These are phyloP conservation scores for Didymella keratinophila DNA, from an alignment of 2,329 filamentous ascomycete species.

Conservation along the genomic window DNA sequence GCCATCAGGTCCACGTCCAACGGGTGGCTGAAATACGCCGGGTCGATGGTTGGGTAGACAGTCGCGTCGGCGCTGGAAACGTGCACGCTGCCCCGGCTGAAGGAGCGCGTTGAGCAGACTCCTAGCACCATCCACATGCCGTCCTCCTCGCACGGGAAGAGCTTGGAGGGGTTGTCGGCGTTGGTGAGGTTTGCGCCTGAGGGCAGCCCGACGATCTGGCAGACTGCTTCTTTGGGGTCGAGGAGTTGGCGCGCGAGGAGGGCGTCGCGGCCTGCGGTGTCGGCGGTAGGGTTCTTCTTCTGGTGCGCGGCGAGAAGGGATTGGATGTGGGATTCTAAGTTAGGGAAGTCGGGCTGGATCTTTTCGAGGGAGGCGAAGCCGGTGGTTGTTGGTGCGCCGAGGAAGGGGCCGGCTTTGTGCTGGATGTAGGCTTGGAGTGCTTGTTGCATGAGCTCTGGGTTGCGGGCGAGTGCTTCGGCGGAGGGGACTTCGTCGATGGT, in stretches of 20 bases:
- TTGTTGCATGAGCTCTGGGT: conserved; percentile 37
- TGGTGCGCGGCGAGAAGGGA: conserved; percentile 27
- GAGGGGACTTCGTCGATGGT: conserved; percentile 41
- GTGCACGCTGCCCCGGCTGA: conserved; percentile 55
- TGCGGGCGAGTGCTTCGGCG: conserved; percentile 33
- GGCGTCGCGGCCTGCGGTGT: conserved; percentile 34
- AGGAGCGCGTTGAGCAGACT: conserved; percentile 38
- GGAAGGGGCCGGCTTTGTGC: conserved; percentile 41
- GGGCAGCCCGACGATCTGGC: conserved; percentile 31
- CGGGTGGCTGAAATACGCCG: conserved; percentile 55
- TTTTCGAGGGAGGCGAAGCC: conserved; percentile 36
- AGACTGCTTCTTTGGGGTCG: conserved; percentile 35
- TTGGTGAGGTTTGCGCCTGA: conserved; percentile 26
- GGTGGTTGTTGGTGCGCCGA: conserved; percentile 33
- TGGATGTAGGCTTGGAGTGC: conserved; percentile 38
- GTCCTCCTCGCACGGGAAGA: conserved; percentile 27
- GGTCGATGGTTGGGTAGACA: conserved; percentile 52
- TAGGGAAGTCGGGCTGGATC: conserved; percentile 29
- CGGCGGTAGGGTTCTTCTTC: conserved; percentile 30
- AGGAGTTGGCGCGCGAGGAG: conserved; percentile 36
- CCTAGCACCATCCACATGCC: conserved; percentile 35
- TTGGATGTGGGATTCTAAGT: conserved; percentile 33
- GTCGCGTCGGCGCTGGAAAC: conserved; percentile 50
- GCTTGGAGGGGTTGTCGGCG: conserved; percentile 10
- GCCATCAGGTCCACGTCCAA: conserved; percentile 55